A percentile compares a stretch with the other conserved stretches of the same genome.
These are phyloP conservation scores for Colletotrichum tropicale DNA, from an alignment of 2,329 filamentous ascomycete species.

Conservation along the genomic window DNA sequence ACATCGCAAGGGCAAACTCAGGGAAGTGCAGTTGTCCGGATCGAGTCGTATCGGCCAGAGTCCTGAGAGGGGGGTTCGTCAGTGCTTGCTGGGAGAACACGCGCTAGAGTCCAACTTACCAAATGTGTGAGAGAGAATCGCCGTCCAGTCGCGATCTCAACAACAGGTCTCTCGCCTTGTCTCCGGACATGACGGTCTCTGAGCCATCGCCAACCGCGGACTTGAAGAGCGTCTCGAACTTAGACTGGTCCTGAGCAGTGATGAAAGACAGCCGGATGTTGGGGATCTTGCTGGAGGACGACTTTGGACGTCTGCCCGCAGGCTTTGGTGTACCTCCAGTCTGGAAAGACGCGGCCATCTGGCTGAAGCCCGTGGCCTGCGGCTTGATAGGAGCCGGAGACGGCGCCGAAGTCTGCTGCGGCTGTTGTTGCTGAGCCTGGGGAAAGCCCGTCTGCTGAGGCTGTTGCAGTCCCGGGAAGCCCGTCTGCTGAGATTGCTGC, in stretches of 20 bases:
- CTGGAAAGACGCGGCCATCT: slow-evolving; percentile 72
- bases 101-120: slow-evolving; percentile 56
- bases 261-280: slow-evolving; percentile 96
- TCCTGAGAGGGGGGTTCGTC: slow-evolving; percentile 57
- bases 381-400: slow-evolving; percentile 64
- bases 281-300: slow-evolving; percentile 75
- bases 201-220: slow-evolving; percentile 86
- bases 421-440: slow-evolving; percentile 20
- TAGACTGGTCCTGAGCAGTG: slow-evolving; percentile 90
- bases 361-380: slow-evolving; percentile 68
- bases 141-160: slow-evolving; percentile 88
- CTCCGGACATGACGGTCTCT: slow-evolving; percentile 80
- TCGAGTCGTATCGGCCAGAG: slow-evolving; percentile 92
- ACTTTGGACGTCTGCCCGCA: slow-evolving; percentile 52
- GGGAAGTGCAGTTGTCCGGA: slow-evolving; percentile 96
- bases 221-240: slow-evolving; percentile 98
- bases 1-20: slow-evolving; percentile 98
- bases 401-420: slow-evolving; percentile 54
- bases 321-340: slow-evolving; percentile 50
- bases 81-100: slow-evolving; percentile 56
- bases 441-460: slow-evolving; percentile 49
- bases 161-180: slow-evolving; percentile 89
- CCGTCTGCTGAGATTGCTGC: slow-evolving; percentile 43
- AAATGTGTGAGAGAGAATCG: slow-evolving; percentile 89
- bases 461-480: slow-evolving; percentile 48